These are phyloP conservation scores for Ambrosiella xylebori DNA, from an alignment of 2,329 filamentous ascomycete species.

Conservation along the genomic window DNA sequence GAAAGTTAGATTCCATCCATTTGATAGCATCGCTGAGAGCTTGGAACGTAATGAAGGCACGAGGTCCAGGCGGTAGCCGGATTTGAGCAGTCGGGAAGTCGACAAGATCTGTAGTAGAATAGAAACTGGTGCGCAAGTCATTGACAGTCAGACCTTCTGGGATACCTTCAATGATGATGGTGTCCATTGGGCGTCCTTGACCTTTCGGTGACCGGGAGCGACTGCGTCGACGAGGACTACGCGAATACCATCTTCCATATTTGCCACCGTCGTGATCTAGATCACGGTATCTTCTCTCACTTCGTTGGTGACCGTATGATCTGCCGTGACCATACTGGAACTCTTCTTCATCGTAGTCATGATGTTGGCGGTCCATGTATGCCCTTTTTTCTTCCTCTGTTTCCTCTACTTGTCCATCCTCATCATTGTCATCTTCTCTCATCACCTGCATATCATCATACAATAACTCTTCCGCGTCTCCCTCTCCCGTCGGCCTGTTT, in stretches of 20 bases:
- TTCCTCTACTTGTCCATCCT: constrained; percentile 15
- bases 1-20: constrained; percentile 28
- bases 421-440: constrained; percentile 15
- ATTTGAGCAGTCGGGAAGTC: constrained; percentile 10
- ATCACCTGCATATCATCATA: constrained; percentile 20
- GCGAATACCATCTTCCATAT: constrained; percentile 12
- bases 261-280: constrained; percentile 13
- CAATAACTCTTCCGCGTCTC: constrained; percentile 20
- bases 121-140: constrained; percentile 6
- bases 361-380: constrained; percentile 6
- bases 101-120: constrained; percentile 7
- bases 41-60: constrained; percentile 28
- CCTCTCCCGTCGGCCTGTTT: constrained; percentile 12
- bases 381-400: neutral
- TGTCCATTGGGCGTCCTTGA: constrained; percentile 29
- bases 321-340: constrained; percentile 14
- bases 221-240: constrained; percentile 15
- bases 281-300: constrained; percentile 8
- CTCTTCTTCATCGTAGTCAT: constrained; percentile 10
- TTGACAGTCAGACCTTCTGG: constrained; percentile 17
- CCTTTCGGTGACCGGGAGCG: constrained; percentile 21
- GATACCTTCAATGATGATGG: constrained; percentile 38
- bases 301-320: neutral
- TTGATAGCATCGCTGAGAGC: constrained; percentile 23
- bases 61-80: constrained; percentile 10